Base-by-base conservation (phyloP, 1,284 basidiomycete genomes). In the Xerocomus nothofagi region DNA sequence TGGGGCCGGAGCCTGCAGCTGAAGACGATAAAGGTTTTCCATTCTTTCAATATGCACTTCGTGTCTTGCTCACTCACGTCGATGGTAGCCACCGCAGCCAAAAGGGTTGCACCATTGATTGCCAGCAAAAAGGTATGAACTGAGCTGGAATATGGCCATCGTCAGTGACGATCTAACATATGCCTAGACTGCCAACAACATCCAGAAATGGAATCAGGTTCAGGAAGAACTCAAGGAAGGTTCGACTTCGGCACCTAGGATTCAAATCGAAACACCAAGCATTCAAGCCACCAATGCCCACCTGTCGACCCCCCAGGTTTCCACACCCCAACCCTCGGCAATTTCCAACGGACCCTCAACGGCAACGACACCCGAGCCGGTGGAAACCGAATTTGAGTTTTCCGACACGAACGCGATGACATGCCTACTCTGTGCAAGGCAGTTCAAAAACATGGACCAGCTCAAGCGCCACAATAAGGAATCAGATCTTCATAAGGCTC, bases 121-220 rank as follows among this genome's bases (percentile, higher is more conserved):
- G 83, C 86, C 33, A 94, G 89, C 68, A 91, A 88, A 77, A 97
- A 95, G 86, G 91, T 90, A 65, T 55, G 74, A 59, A n/a, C 53
- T 69, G 1, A 6, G 4, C 24, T 27, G 4, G 27, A n/a, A 30
- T 27, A 24, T 43, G 11, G 6, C 26, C 30, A 14, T 26, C 34
- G 24, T 23, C 18, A 27, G 8, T 44, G 6, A 39, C 26, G n/a
- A 32, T 20, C 20, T 50, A 30, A 52, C 20, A 18, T 38, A 3
- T 27, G 3, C 34, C 44, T 51, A 95, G 92, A 88, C 85, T 39
- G 86, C 80, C 42, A 89, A 82, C 67, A 93, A 95, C 61, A 96
- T 98, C 65, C 86, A 79, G 63, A 96, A 97, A 62, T 97, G 93
- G 93, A 96, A 93, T 66, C 88, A 87, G 72, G 91, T 93, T 15